These are phyloP conservation scores for Aureobasidium sp. DNA, from an alignment of 2,329 filamentous ascomycete genomes.

Conservation along the genomic window DNA sequence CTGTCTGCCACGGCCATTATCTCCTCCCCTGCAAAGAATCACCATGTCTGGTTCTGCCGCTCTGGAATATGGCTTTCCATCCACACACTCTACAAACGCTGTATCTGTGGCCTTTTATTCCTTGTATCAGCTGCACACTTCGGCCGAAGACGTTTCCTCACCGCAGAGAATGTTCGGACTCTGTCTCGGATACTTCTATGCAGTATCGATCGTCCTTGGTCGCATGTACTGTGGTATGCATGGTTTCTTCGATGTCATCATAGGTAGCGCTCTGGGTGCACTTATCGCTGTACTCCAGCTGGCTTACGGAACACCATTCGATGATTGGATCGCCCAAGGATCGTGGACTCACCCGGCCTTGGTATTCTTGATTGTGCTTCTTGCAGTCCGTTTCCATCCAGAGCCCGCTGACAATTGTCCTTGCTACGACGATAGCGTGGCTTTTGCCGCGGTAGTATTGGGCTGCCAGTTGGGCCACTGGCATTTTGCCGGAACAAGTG, in stretches of 20 bases:
- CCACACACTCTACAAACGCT: conserved; percentile 93
- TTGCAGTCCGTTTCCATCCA: conserved; percentile 81
- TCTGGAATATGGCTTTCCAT: conserved; percentile 94
- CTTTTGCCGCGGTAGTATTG: conserved; percentile 84
- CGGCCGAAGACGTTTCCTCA: conserved; percentile 53
- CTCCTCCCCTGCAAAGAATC: conserved; percentile 85
- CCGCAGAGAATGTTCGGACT: conserved; percentile 47
- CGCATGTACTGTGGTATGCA: conserved; percentile 98
- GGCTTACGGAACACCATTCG: conserved; percentile 52
- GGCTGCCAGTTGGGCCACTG: conserved; percentile 77
- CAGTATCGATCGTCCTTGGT: conserved; percentile 80
- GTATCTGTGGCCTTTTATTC: conserved; percentile 87
- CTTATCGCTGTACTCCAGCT: conserved; percentile 52
- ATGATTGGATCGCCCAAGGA: conserved; percentile 62
- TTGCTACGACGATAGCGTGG: conserved; percentile 92
- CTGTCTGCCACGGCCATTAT: conserved; percentile 84
- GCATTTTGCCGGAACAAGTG: conserved; percentile 62
- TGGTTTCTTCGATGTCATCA: conserved; percentile 82
- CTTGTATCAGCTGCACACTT: conserved; percentile 61
- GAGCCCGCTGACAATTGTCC: conserved; percentile 96
- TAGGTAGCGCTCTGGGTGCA: conserved; percentile 72
- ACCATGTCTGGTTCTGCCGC: conserved; percentile 96
- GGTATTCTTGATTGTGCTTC: conserved; percentile 59
- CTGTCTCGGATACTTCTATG: conserved; percentile 71
- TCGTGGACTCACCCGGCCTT: conserved; percentile 58